phyloP scores from a whole-genome alignment of 345 rosid species.

The Pseudoturritis turrita region DNA sequence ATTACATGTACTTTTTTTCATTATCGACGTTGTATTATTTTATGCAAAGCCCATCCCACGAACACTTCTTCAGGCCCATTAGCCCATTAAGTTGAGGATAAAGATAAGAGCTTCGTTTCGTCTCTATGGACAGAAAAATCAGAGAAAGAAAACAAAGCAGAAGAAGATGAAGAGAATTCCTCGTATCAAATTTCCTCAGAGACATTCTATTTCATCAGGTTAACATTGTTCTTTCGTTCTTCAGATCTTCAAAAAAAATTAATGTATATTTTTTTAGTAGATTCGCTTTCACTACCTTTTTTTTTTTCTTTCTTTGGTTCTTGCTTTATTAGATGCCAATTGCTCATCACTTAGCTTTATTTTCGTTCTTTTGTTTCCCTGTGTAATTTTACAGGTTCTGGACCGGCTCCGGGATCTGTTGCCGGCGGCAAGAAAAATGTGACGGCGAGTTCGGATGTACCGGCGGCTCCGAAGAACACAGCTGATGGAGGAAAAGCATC shows the following conservation, averaged over 20 bases:
- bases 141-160: neutral
- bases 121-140: neutral
- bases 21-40: too few relatives aligned
- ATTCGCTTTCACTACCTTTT: neutral
- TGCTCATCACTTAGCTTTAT: conserved; percentile 3
- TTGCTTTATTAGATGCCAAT: neutral
- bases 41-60: neutral
- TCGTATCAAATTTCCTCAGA: conserved; percentile 64
- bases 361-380: neutral
- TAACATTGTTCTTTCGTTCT: neutral
- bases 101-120: conserved; percentile 15
- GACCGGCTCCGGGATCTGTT: conserved; percentile 23
- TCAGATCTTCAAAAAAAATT: neutral
- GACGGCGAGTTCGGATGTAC: conserved; percentile 54
- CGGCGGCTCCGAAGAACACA: conserved; percentile 46
- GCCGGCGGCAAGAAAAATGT: conserved; percentile 17
- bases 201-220: conserved; percentile 40
- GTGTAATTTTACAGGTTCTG: conserved; percentile 11
- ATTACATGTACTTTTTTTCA: too few relatives aligned
- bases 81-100: conserved; percentile 20
- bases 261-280: neutral
- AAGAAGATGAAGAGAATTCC: conserved; percentile 56
- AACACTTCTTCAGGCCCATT: neutral
- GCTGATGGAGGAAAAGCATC: conserved; percentile 77
- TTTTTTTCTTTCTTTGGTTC: neutral